Evolutionary conservation across 805 yeast genomes (phyloP).

Genomic region (Kazachstania viticola): DNA sequence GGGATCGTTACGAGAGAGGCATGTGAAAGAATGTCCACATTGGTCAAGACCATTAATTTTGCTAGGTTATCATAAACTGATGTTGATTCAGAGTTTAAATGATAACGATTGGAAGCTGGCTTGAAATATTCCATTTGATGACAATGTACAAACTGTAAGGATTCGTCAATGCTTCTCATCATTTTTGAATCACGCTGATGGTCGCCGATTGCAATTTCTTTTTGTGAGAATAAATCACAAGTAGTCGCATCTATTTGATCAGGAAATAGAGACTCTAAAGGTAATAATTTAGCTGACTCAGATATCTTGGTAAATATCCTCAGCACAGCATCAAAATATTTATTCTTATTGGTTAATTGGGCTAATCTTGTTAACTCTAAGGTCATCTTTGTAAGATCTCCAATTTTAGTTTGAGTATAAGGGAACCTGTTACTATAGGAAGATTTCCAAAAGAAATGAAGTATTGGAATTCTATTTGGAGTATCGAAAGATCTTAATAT

Average conservation of each 20-base stretch:
- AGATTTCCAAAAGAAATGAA: constrained; percentile 34
- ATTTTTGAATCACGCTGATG: constrained; percentile 27
- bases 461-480: constrained; percentile 42
- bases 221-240: constrained; percentile 27
- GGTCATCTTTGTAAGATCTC: constrained; percentile 39
- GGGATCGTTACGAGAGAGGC: background rate
- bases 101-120: constrained; percentile 1
- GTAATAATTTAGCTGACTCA: constrained; percentile 25
- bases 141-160: constrained; percentile 27
- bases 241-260: constrained; percentile 39
- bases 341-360: constrained; percentile 37
- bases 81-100: constrained; percentile 1
- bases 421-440: constrained; percentile 29
- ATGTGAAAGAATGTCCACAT: constrained; percentile 3
- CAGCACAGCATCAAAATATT: constrained; percentile 39
- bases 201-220: constrained; percentile 24
- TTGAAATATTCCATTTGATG: constrained; percentile 13
- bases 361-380: constrained; percentile 43
- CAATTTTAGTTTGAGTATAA: constrained; percentile 26
- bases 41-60: constrained; percentile 4
- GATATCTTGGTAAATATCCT: constrained; percentile 32
- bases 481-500: constrained; percentile 47
- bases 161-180: constrained; percentile 27
- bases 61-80: constrained; percentile 3
- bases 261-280: constrained; percentile 35